These are phyloP conservation scores for Suillus spraguei DNA, from an alignment of 768 basidiomycete species.

Conservation along the genomic window DNA sequence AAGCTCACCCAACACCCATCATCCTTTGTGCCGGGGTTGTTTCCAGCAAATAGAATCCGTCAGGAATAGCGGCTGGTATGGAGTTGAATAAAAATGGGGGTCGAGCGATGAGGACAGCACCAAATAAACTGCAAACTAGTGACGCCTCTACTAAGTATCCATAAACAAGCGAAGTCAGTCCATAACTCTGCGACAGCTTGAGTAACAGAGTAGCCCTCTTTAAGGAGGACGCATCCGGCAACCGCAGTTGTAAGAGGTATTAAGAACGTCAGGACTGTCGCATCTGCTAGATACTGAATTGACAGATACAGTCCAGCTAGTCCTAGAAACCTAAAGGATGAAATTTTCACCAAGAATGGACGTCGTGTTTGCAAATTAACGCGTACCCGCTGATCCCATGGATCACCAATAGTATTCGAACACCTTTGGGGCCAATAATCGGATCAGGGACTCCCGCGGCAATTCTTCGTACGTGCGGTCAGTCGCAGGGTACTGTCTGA, in stretches of 20 bases:
- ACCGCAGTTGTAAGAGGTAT: constrained; percentile 67
- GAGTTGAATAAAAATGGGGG: constrained; percentile 73
- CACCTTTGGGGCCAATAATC: constrained; percentile 66
- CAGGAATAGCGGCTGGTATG: not conserved
- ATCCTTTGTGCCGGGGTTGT: constrained; percentile 48
- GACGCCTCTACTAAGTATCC: not conserved
- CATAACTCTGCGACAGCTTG: constrained; percentile 50
- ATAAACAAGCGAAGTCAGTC: not conserved
- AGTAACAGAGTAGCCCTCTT: constrained; percentile 56
- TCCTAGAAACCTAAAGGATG: constrained; percentile 61
- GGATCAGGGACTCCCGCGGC: constrained; percentile 54
- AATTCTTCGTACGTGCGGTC: constrained; percentile 33
- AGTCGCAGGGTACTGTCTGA: not conserved
- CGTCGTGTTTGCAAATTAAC: not conserved
- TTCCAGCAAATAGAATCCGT: constrained; percentile 6
- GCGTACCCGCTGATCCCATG: constrained; percentile 66
- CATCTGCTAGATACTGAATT: constrained; percentile 75
- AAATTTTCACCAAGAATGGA: not conserved
- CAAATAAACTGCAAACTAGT: constrained; percentile 65
- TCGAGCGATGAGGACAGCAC: constrained; percentile 81
- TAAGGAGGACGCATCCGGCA: constrained; percentile 62
- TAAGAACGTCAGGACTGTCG: constrained; percentile 76
- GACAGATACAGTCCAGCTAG: constrained; percentile 69
- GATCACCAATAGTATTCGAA: constrained; percentile 55
- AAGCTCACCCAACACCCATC: constrained; percentile 54